Percentiles rank a stretch among this genome's conserved stretches.
phyloP scores from a whole-genome alignment of 1,139 yeast genomes.

The Candida sanyaensis region DNA sequence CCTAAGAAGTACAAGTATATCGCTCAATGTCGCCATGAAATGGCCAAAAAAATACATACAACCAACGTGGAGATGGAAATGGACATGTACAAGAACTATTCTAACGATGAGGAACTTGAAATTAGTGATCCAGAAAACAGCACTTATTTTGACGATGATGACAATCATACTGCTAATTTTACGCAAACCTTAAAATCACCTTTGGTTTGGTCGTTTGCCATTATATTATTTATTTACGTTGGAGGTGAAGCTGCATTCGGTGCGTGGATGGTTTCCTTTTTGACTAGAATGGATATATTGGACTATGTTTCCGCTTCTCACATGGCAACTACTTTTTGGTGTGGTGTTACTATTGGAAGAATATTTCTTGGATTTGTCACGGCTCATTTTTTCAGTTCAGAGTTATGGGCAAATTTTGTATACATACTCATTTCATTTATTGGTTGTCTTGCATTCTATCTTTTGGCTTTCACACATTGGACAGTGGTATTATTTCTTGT shows the following conservation, averaged over 20 bases:
- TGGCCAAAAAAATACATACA: constrained; percentile 11
- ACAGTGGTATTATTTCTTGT: constrained; percentile 24
- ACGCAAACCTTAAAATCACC: constrained; percentile 40
- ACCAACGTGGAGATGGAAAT: constrained; percentile 1
- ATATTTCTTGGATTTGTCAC: constrained; percentile 62
- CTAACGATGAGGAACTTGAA: constrained; percentile 13
- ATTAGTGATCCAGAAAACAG: constrained; percentile 8
- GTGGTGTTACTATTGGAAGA: constrained; percentile 65
- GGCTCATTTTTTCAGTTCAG: constrained; percentile 46
- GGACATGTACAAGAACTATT: constrained; percentile 6
- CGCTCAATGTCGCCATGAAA: constrained; percentile 12
- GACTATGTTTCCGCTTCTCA: constrained; percentile 53
- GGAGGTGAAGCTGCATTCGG: constrained; percentile 75
- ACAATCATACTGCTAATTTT: constrained; percentile 21
- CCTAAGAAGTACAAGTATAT: constrained; percentile 52
- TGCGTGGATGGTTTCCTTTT: constrained; percentile 63
- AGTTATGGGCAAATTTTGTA: constrained; percentile 42
- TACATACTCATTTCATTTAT: constrained; percentile 30
- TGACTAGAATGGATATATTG: constrained; percentile 49
- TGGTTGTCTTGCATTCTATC: constrained; percentile 35
- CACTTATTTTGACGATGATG: constrained; percentile 15
- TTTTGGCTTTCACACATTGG: constrained; percentile 21
- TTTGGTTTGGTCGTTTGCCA: constrained; percentile 49
- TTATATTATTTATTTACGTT: constrained; percentile 56
- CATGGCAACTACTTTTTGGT: constrained; percentile 66